Evolutionary conservation across 2,329 filamentous ascomycete species (phyloP), one percentile per base, ranked within the genome.

Genomic region (Colletotrichum ledebouriae): DNA sequence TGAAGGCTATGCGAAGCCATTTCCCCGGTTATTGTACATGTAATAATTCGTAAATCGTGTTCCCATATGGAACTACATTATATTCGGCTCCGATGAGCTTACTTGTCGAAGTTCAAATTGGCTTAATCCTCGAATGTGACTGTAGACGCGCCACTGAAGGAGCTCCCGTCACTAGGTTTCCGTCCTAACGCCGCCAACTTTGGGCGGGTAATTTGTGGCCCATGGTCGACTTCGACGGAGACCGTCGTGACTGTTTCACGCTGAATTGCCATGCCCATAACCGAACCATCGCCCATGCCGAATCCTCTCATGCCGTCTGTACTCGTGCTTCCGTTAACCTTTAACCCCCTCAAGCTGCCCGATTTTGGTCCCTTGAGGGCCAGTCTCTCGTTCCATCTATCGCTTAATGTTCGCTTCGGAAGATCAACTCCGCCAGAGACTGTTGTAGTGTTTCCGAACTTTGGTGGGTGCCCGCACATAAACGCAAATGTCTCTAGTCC

Each of bases 401-500:
- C 60, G n/a, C 69, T 47, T 3, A 49, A 11, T 11, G 15, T 57
- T 9, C 34, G 33, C 15, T 61, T 67, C 4, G 63, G 68, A 4
- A 63, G 64, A 34, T 60, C 63, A 2, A 66, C 69, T 1, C 75
- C 75, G 9, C 75, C 76, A 0, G 73, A 72, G 3, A 79, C 76
- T 29, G 71, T 73, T 1, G 83, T 78, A 11, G 81, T 78, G 62
- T 84, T 84, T 4, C 82, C 82, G 44, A 80, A 82, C 20, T 74
- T 75, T 10, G 75, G 76, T 3, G 73, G 73, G 0, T 80, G 77
- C 1, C 81, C 80, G 20, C 82, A 77, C 76, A 86, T 80, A 62
- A 86, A 86, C 0, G 81, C 77, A 63, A 88, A 88, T 0, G 85
- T 87, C 20, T 80, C 77, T 9, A 88, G 71, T 0, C 86, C 86